Evolutionary conservation across 257 asterid species (phyloP).

Genomic region (Osmanthus fragrans): DNA sequence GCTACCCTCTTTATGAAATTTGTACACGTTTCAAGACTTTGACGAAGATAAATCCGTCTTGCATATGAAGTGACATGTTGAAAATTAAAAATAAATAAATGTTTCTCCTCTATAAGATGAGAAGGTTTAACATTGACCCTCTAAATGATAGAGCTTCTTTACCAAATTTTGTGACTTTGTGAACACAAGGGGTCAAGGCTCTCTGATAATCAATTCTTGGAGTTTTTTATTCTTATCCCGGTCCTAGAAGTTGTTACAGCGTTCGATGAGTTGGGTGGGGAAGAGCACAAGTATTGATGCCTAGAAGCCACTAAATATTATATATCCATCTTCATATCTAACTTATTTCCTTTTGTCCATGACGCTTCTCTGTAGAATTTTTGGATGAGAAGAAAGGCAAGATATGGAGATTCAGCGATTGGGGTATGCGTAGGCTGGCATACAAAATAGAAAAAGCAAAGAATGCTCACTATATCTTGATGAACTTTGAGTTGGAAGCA

Average conservation of each 20-base stretch:
- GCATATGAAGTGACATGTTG: too few relatives aligned
- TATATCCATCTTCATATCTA: background rate
- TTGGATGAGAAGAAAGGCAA: slow-evolving; percentile 85
- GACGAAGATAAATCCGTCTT: background rate
- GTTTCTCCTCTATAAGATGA: too few relatives aligned
- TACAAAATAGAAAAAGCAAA: slow-evolving; percentile 84
- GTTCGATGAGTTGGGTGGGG: background rate
- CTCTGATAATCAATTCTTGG: background rate
- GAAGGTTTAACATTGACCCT: background rate
- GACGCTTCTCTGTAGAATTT: slow-evolving; percentile 45
- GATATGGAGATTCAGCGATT: slow-evolving; percentile 91
- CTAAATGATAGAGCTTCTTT: background rate
- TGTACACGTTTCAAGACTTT: background rate
- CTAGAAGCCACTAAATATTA: background rate
- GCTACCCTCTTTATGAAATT: background rate
- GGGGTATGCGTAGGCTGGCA: slow-evolving; percentile 96
- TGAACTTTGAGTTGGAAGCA: slow-evolving; percentile 88
- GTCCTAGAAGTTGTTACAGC: background rate
- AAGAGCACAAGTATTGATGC: background rate
- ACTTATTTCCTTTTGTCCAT: background rate
- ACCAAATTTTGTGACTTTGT: too few relatives aligned
- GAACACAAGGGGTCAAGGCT: too few relatives aligned
- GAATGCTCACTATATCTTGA: slow-evolving; percentile 81
- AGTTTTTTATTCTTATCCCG: background rate
- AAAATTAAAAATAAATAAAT: too few relatives aligned